phyloP scores from a whole-genome alignment of 1,139 yeast species.

The Candida sanyaensis region DNA sequence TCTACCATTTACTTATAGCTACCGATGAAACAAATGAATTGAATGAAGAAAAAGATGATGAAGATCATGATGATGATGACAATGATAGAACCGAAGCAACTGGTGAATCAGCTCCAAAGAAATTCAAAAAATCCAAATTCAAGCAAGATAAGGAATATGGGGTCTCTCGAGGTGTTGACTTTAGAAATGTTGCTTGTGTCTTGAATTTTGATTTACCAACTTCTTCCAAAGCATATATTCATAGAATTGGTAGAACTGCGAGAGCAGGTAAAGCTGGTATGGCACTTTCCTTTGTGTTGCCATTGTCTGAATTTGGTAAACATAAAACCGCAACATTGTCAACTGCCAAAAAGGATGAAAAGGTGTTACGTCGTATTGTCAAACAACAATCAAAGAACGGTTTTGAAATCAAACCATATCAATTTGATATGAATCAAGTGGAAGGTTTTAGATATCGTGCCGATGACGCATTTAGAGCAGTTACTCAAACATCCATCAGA shows the following conservation, averaged over 20 bases:
- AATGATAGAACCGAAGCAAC: conserved; percentile 33
- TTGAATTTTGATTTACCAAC: conserved; percentile 93
- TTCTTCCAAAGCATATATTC: conserved; percentile 86
- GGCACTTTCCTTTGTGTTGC: conserved; percentile 90
- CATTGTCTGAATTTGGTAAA: conserved; percentile 80
- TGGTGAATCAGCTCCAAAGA: conserved; percentile 41
- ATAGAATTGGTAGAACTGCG: conserved; percentile 96
- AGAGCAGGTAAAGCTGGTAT: conserved; percentile 96
- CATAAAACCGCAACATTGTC: conserved; percentile 78
- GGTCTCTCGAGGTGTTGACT: conserved; percentile 96
- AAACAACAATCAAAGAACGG: conserved; percentile 78
- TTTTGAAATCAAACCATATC: conserved; percentile 76
- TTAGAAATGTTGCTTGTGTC: conserved; percentile 94
- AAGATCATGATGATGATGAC: conserved; percentile 47
- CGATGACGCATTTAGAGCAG: conserved; percentile 96
- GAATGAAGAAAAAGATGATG: conserved; percentile 49
- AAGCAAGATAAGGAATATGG: conserved; percentile 78
- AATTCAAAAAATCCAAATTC: conserved; percentile 26
- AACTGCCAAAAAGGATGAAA: conserved; percentile 83
- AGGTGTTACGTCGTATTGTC: conserved; percentile 72
- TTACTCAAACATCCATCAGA: conserved; percentile 84
- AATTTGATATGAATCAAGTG: conserved; percentile 88
- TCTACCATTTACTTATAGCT: conserved; percentile 85
- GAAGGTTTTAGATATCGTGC: conserved; percentile 96
- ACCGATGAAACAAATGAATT: conserved; percentile 83